Conservation (phyloP, 495 filamentous ascomycete species). For the Penicillium longicatenatum region DNA sequence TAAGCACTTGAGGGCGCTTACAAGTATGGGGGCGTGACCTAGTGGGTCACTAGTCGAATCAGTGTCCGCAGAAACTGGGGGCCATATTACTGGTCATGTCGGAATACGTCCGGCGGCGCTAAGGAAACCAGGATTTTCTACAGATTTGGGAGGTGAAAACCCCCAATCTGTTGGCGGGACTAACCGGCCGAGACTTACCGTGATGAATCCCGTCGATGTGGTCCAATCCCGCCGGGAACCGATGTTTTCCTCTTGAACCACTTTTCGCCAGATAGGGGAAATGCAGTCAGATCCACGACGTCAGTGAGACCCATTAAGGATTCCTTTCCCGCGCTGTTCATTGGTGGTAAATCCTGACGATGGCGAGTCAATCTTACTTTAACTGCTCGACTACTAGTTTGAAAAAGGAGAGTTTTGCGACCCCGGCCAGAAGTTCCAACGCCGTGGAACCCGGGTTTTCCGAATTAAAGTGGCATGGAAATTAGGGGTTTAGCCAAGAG, state of each 20-base stretch:
- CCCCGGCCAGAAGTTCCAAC: not conserved
- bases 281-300: not conserved
- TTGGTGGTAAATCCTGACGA: not conserved
- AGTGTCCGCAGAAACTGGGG: not conserved
- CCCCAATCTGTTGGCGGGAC: not conserved
- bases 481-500: too few relatives aligned
- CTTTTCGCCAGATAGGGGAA: not conserved
- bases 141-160: not conserved
- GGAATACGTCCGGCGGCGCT: constrained; percentile 1
- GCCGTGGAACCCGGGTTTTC: not conserved
- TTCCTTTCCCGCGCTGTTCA: not conserved
- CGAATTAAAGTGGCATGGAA: not conserved
- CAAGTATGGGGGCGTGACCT: not conserved
- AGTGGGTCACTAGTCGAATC: not conserved
- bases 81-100: not conserved
- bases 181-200: too few relatives aligned
- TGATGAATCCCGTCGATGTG: too few relatives aligned
- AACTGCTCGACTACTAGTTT: not conserved
- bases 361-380: not conserved
- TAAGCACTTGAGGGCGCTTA: not conserved
- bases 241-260: not conserved
- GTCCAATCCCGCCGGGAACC: too few relatives aligned
- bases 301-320: not conserved
- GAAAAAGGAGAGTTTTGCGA: not conserved
- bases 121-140: not conserved